Conservation (phyloP, 805 yeast genomes). For the Saccharomycopsis sp. region DNA sequence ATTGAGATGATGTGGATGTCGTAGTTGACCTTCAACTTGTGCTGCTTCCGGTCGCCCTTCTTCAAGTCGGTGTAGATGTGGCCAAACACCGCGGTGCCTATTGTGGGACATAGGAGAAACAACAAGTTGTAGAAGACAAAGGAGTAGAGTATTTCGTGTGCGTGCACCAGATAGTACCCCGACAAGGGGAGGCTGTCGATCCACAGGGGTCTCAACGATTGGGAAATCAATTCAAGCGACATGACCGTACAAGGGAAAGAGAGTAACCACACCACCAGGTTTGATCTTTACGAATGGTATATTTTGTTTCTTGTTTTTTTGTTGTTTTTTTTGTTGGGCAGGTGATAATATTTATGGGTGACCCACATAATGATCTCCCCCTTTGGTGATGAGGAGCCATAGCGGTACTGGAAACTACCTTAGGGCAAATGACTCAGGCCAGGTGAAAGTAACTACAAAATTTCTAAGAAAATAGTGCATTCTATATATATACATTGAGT, state of each 20-base stretch:
- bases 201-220: constrained; percentile 1
- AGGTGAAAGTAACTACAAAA: background rate
- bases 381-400: no score
- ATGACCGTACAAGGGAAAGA: no score
- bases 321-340: no score
- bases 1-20: constrained; percentile 87
- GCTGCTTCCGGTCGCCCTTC: constrained; percentile 20
- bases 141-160: constrained; percentile 66
- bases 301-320: no score
- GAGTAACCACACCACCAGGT: no score
- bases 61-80: constrained; percentile 41
- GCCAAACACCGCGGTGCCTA: constrained; percentile 45
- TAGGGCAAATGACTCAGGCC: background rate
- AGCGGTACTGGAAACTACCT: no score
- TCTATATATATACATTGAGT: background rate
- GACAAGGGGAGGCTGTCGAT: background rate
- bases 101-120: constrained; percentile 42
- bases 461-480: background rate
- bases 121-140: constrained; percentile 50
- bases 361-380: no score
- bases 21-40: constrained; percentile 55
- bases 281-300: no score
- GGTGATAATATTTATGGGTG: no score
- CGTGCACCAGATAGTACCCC: constrained; percentile 39
- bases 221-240: constrained; percentile 8